Percentiles rank a stretch among this genome's conserved stretches.
phyloP scores from a whole-genome alignment of 2,329 filamentous ascomycete species.

The Botrytis fabae region DNA sequence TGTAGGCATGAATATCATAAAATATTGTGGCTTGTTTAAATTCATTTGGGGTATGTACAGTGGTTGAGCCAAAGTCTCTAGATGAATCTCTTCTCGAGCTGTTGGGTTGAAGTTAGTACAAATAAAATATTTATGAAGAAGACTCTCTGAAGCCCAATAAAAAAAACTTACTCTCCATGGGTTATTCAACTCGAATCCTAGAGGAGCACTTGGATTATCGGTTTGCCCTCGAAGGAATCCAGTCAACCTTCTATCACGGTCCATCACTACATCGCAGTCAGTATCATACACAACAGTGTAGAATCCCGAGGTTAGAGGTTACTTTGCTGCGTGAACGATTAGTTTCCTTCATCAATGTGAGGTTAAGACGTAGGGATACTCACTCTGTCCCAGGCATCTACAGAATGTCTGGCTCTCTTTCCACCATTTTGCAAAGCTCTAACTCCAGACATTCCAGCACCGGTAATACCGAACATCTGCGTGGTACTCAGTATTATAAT shows the following conservation, averaged over 20 bases:
- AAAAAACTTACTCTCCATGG: conserved; percentile 44
- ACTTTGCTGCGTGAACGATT: conserved; percentile 42
- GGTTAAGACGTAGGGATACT: conserved; percentile 25
- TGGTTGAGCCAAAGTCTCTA: conserved; percentile 26
- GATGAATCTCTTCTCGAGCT: conserved; percentile 40
- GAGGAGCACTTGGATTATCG: conserved; percentile 42
- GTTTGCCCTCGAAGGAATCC: conserved; percentile 44
- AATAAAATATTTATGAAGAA: neutral
- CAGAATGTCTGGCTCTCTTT: conserved; percentile 43
- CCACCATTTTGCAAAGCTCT: conserved; percentile 44
- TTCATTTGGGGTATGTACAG: conserved; percentile 30
- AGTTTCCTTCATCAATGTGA: conserved; percentile 27
- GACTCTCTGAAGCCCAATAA: neutral
- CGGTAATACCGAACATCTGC: conserved; percentile 46
- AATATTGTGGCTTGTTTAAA: conserved; percentile 9
- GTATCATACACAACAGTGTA: conserved; percentile 10
- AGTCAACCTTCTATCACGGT: conserved; percentile 45
- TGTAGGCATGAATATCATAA: conserved; percentile 1
- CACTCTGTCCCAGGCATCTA: conserved; percentile 47
- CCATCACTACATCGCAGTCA: conserved; percentile 44
- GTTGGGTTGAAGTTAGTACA: conserved; percentile 20
- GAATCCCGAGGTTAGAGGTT: conserved; percentile 16
- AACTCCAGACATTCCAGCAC: conserved; percentile 44
- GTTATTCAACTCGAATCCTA: conserved; percentile 46
- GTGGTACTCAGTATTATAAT: conserved; percentile 27